Evolutionary conservation across 2,329 filamentous ascomycete species (phyloP).

Genomic region (Sclerotinia sclerotiorum): DNA sequence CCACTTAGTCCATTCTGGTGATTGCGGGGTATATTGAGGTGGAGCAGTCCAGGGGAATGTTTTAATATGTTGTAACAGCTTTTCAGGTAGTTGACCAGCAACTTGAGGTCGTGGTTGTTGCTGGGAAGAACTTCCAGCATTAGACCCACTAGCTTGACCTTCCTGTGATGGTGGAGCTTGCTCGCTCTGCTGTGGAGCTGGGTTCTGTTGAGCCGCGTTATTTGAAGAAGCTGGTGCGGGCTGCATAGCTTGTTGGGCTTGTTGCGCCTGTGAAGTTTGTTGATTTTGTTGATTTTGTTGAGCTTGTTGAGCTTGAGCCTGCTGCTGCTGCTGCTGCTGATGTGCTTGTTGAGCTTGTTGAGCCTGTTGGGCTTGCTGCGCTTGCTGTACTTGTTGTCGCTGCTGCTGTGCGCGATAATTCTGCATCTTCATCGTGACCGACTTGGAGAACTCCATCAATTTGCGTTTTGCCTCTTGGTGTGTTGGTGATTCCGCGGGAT

Average conservation of each 20-base stretch:
- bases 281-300: constrained; percentile 15
- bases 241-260: constrained; percentile 25
- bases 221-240: neutral
- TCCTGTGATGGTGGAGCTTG: constrained; percentile 28
- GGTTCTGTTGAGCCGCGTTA: constrained; percentile 7
- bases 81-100: constrained; percentile 30
- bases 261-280: constrained; percentile 22
- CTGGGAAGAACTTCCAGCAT: constrained; percentile 23
- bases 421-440: constrained; percentile 45
- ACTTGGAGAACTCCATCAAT: constrained; percentile 60
- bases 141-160: constrained; percentile 24
- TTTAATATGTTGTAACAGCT: constrained; percentile 49
- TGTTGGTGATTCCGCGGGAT: constrained; percentile 49
- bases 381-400: constrained; percentile 42
- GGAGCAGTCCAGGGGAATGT: constrained; percentile 51
- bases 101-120: constrained; percentile 23
- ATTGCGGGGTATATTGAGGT: constrained; percentile 44
- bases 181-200: constrained; percentile 20
- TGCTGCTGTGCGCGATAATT: constrained; percentile 22
- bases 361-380: constrained; percentile 9
- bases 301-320: constrained; percentile 25
- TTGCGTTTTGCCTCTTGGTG: constrained; percentile 56
- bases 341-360: constrained; percentile 24
- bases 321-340: neutral
- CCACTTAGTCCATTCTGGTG: constrained; percentile 50